These are phyloP conservation scores for Cylindrodendrum hubeiense DNA, from an alignment of 2,329 filamentous ascomycete genomes.

Conservation along the genomic window DNA sequence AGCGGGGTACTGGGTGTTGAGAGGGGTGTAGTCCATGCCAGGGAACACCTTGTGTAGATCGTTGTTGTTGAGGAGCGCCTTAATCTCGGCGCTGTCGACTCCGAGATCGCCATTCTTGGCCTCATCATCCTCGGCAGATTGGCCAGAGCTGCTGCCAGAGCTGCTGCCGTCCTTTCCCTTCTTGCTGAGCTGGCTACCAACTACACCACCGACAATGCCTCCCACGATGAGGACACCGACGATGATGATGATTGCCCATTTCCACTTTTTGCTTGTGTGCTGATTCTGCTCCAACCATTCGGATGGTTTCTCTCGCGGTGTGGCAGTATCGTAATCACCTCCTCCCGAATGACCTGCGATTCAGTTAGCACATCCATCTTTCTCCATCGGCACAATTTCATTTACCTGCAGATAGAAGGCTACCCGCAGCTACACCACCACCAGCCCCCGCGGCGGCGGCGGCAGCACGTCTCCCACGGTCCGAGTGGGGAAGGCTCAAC, in stretches of 20 bases:
- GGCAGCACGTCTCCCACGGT: slow-evolving; percentile 42
- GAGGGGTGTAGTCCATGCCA: slow-evolving; percentile 94
- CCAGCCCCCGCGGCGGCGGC: slow-evolving; percentile 59
- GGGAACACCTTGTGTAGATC: slow-evolving; percentile 94
- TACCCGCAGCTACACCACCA: slow-evolving; percentile 57
- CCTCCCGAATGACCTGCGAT: slow-evolving; percentile 23
- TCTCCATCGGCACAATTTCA: slow-evolving; percentile 20
- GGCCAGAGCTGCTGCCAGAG: slow-evolving; percentile 46
- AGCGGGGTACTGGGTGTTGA: slow-evolving; percentile 90
- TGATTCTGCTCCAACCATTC: slow-evolving; percentile 73
- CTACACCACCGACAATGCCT: slow-evolving; percentile 79
- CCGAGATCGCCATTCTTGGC: slow-evolving; percentile 76
- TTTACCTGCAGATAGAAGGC: slow-evolving; percentile 47
- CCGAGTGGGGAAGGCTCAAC: slow-evolving; percentile 66
- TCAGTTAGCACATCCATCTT: slow-evolving; percentile 20
- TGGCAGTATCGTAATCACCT: slow-evolving; percentile 47
- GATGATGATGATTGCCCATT: slow-evolving; percentile 74
- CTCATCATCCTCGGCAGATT: slow-evolving; percentile 71
- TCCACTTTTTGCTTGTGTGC: slow-evolving; percentile 73
- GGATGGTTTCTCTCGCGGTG: slow-evolving; percentile 70
- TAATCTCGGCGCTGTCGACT: slow-evolving; percentile 82
- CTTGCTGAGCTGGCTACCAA: slow-evolving; percentile 76
- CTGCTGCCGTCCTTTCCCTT: slow-evolving; percentile 21
- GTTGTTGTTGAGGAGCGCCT: slow-evolving; percentile 82
- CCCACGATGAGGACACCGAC: slow-evolving; percentile 76